A percentile compares a stretch with the other conserved stretches of the same genome.
Conservation (phyloP, 2,329 filamentous ascomycete species). For the Paracorniculantispora psalliotae region DNA sequence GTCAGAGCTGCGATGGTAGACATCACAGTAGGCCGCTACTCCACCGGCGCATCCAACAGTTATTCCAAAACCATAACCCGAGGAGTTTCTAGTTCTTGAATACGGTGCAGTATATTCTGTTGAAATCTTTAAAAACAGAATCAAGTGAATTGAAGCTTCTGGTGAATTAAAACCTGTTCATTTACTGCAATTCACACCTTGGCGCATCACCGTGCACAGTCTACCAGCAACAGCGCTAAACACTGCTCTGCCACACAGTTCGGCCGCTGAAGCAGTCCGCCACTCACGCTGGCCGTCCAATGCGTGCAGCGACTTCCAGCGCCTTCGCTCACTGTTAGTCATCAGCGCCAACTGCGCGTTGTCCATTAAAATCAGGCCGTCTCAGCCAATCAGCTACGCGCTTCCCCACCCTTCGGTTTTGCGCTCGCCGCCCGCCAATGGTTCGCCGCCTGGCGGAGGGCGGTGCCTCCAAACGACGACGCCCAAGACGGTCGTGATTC, state of each 20-base stretch:
- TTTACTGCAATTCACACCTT: not conserved
- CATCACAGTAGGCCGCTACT: not conserved
- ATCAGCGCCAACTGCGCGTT: not conserved
- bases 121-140: not conserved
- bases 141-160: not conserved
- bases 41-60: no score
- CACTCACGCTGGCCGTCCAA: not conserved
- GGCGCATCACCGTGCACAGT: not conserved
- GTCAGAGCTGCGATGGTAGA: not conserved
- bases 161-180: not conserved
- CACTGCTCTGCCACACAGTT: not conserved
- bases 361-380: not conserved
- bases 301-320: slow-evolving; percentile 5
- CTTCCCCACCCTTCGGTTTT: slow-evolving; percentile 4
- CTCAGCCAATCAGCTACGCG: not conserved
- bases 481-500: not conserved
- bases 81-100: no score
- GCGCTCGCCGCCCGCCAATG: not conserved
- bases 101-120: not conserved
- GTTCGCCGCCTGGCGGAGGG: not conserved
- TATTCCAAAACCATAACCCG: no score
- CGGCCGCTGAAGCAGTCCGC: not conserved
- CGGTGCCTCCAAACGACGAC: slow-evolving; percentile 2
- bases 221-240: not conserved
- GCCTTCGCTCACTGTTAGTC: slow-evolving; percentile 5